These are phyloP conservation scores for Teunomyces tritomae DNA, from an alignment of 805 yeast genomes.

Conservation along the genomic window DNA sequence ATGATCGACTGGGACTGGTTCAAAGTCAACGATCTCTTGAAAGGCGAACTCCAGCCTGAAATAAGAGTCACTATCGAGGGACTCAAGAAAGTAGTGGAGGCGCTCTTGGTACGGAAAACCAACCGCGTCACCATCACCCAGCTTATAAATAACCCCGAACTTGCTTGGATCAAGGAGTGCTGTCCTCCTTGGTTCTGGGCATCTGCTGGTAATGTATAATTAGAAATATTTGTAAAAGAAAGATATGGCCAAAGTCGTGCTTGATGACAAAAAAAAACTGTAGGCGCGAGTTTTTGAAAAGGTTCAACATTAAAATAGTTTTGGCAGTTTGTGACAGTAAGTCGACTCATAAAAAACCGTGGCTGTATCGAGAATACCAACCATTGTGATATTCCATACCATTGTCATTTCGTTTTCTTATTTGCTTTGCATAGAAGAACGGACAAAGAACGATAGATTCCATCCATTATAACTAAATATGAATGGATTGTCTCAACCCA, in stretches of 20 bases:
- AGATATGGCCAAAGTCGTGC: background rate
- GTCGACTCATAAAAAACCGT: background rate
- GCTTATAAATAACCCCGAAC: conserved; percentile 15
- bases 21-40: conserved; percentile 24
- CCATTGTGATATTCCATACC: background rate
- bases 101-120: conserved; percentile 38
- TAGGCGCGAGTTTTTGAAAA: background rate
- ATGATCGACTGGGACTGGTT: conserved; percentile 91
- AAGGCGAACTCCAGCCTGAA: conserved; percentile 9
- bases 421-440: too few species aligned
- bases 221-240: background rate
- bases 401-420: background rate
- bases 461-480: background rate
- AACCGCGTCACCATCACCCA: conserved; percentile 21
- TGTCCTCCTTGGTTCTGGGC: conserved; percentile 6
- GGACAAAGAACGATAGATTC: background rate
- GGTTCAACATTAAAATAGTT: background rate
- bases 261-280: background rate
- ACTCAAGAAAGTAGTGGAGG: conserved; percentile 30
- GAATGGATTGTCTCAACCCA: conserved; percentile 1
- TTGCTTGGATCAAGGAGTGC: conserved; percentile 23
- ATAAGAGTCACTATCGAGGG: conserved; percentile 17
- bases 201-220: background rate
- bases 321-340: background rate
- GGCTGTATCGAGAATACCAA: background rate